These are phyloP conservation scores for Macrolepiota dolichaula DNA, from an alignment of 768 basidiomycete genomes.

Conservation along the genomic window DNA sequence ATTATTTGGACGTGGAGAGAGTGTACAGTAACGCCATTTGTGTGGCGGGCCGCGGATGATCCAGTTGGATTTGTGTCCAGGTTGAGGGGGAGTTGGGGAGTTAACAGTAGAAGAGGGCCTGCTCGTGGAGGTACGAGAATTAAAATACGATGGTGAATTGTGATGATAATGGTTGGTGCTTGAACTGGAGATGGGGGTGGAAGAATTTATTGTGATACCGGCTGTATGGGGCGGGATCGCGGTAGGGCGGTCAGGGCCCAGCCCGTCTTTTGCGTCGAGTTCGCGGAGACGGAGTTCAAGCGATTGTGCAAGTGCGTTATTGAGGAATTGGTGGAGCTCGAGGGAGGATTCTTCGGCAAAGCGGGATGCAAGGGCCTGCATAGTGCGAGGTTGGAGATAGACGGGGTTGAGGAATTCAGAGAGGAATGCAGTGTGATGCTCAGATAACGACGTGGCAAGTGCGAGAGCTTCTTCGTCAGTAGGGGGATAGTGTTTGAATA, in stretches of 20 bases:
- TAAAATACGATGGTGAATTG: neutral
- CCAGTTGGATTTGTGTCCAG: constrained; percentile 42
- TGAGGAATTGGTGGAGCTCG: constrained; percentile 85
- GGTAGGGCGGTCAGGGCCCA: constrained; percentile 48
- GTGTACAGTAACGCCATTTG: constrained; percentile 88
- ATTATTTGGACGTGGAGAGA: constrained; percentile 36
- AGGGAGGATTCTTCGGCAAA: constrained; percentile 87
- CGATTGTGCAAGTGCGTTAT: constrained; percentile 57
- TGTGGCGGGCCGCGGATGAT: constrained; percentile 82
- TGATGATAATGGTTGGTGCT: neutral
- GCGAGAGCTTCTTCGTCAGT: constrained; percentile 41
- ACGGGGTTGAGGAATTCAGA: constrained; percentile 84
- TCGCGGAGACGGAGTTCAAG: constrained; percentile 66
- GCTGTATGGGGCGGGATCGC: constrained; percentile 65
- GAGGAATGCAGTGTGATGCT: constrained; percentile 68
- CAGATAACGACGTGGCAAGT: constrained; percentile 49
- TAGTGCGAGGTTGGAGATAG: constrained; percentile 80
- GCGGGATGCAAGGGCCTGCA: constrained; percentile 73
- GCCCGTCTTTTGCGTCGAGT: constrained; percentile 61
- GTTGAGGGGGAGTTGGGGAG: neutral
- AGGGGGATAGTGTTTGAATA: constrained; percentile 53
- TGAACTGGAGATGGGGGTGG: neutral
- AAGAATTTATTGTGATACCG: constrained; percentile 31
- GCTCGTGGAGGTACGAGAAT: neutral
- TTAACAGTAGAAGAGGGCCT: neutral